These are phyloP conservation scores for Penicillium crustosum DNA, from an alignment of 2,329 filamentous ascomycete species.

Conservation along the genomic window DNA sequence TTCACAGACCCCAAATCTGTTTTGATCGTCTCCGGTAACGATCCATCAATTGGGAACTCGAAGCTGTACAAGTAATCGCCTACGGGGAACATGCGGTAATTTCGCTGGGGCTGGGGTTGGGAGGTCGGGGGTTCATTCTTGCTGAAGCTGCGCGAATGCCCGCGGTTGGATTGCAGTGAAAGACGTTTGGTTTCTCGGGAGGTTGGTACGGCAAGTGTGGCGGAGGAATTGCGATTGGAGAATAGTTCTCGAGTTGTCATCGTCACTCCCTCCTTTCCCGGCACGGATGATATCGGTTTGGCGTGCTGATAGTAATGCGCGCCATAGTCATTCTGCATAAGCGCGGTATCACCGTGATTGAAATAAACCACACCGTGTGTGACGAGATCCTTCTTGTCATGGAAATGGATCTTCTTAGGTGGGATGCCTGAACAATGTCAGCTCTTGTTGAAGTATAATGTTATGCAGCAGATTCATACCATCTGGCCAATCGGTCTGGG, in stretches of 20 bases:
- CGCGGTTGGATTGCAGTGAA: constrained; percentile 76
- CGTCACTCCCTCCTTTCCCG: constrained; percentile 35
- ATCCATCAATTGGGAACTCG: constrained; percentile 77
- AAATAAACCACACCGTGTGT: constrained; percentile 92
- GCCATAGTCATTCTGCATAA: constrained; percentile 60
- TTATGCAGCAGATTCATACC: constrained; percentile 44
- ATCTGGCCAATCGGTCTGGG: constrained; percentile 94
- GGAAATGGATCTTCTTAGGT: constrained; percentile 77
- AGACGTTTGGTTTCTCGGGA: constrained; percentile 61
- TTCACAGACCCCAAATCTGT: constrained; percentile 83
- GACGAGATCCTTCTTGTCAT: constrained; percentile 80
- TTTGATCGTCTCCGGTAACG: constrained; percentile 78
- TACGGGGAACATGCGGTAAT: constrained; percentile 81
- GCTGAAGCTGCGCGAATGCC: constrained; percentile 79
- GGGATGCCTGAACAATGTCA: constrained; percentile 64
- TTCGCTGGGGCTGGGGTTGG: constrained; percentile 67
- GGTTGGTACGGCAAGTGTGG: constrained; percentile 47
- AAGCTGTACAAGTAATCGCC: constrained; percentile 74
- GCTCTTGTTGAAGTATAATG: neutral
- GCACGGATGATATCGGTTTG: constrained; percentile 31
- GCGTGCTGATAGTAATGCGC: constrained; percentile 63
- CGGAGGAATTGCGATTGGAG: constrained; percentile 41
- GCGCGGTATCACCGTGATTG: constrained; percentile 54
- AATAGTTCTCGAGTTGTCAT: constrained; percentile 37
- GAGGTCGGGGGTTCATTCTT: constrained; percentile 67